Evolutionary conservation across 345 rosid species (phyloP), one percentile per base, ranked within the genome.

Genomic region (Dipteronia dyeriana): DNA sequence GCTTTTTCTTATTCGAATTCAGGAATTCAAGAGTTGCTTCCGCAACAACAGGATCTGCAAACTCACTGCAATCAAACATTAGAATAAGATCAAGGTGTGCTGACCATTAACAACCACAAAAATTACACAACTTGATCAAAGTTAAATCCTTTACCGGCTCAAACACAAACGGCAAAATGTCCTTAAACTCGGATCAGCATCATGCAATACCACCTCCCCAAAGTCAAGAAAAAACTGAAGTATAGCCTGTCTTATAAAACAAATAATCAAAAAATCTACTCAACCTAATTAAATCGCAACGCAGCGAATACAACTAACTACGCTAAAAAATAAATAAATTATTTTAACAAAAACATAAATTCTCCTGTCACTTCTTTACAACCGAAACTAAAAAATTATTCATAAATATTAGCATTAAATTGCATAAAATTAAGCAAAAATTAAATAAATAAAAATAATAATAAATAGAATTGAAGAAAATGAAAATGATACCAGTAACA

Each of bases 1-100:
- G 80, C 74, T 93, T 95, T 82, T 81, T 92, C 90, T 87, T 86
- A 81, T 95, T 91, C 47, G 75, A 77, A 74, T 78, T 84, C 62
- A 96, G 91, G 79, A 95, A 95, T 41, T 95, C 89, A 82, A 95
- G 96, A 73, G 97, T 88, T 82, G 94, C 94, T 82, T 90, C 92
- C 13, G 99, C 99, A 67, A 96, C 97, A 84, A 80, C 85, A 77
- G 90, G 83, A 85, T 96, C 97, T 72, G 97, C 94, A 86, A 94
- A 96, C 86, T 96, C 97, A 87, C 99, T 93, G 92, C 77, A 83
- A 80, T 59, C 38, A 82, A 9, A 83, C 83, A 85, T 82, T 54
- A 87, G 84, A 76, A 86, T 66, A 75, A 79, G 66, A 83, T 75
- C 3, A 11, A 25, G 43, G 7, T 5, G 41, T 39, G 59, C 64